Percentiles rank a stretch among this genome's conserved stretches.
These are phyloP conservation scores for Chaetomidium leptoderma DNA, from an alignment of 495 filamentous ascomycete species.

Conservation along the genomic window DNA sequence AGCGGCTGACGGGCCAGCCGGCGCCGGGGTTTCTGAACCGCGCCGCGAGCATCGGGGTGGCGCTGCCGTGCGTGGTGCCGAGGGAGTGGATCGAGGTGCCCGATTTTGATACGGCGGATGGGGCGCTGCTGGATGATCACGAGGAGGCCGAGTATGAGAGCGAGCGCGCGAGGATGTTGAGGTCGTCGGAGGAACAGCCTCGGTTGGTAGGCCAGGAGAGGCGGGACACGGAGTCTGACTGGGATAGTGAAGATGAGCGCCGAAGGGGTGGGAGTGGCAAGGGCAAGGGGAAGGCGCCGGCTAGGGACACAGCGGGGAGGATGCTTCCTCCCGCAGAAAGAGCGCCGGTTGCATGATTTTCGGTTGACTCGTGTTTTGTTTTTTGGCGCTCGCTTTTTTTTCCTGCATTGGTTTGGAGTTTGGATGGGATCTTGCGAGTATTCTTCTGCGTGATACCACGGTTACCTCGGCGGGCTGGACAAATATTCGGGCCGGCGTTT, in stretches of 20 bases:
- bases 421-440: neutral
- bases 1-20: conserved; percentile 56
- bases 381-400: conserved; percentile 16
- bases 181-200: conserved; percentile 30
- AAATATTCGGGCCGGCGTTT: conserved; percentile 2
- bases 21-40: conserved; percentile 72
- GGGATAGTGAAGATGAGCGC: conserved; percentile 31
- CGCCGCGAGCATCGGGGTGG: conserved; percentile 71
- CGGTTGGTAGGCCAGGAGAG: conserved; percentile 23
- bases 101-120: conserved; percentile 66
- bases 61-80: conserved; percentile 74
- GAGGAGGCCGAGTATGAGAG: conserved; percentile 30
- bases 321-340: conserved; percentile 39
- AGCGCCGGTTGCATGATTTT: conserved; percentile 28
- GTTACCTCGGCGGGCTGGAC: conserved; percentile 7
- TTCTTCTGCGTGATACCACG: conserved; percentile 27
- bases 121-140: conserved; percentile 59
- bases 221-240: conserved; percentile 9
- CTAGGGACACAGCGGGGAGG: conserved; percentile 38
- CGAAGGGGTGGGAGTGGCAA: conserved; percentile 33
- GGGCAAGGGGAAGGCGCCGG: conserved; percentile 39
- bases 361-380: neutral
- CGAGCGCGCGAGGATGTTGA: conserved; percentile 28
- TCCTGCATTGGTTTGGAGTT: conserved; percentile 22
- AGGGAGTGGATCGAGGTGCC: conserved; percentile 73